These are phyloP conservation scores for Phoma sp. DNA, from an alignment of 2,329 filamentous ascomycete species.

Conservation along the genomic window DNA sequence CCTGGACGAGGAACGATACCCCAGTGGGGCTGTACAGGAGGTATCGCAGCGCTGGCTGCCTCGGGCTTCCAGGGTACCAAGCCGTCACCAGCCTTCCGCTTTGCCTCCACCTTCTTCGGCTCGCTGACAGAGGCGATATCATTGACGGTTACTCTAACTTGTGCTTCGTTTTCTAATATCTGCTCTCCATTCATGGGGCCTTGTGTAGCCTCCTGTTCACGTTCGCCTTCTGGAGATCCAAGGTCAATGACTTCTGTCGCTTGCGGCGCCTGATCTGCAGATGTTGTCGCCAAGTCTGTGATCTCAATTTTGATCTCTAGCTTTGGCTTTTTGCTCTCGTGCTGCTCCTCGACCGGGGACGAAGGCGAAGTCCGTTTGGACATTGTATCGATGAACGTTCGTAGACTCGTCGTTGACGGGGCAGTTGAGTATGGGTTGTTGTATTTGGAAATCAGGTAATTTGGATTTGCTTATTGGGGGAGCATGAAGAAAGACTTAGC, in stretches of 20 bases:
- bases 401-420: no score
- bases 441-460: no score
- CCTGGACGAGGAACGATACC: slow-evolving; percentile 28
- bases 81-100: slow-evolving; percentile 3
- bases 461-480: no score
- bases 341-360: neutral
- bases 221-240: no score
- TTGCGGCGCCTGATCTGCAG: no score
- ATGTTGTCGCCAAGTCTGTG: no score
- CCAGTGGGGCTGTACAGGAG: slow-evolving; percentile 14
- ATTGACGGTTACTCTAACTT: no score
- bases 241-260: neutral
- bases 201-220: no score
- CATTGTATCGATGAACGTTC: neutral
- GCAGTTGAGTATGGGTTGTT: no score
- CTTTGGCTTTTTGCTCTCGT: neutral
- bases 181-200: neutral
- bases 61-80: neutral
- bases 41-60: neutral
- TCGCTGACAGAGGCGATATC: no score
- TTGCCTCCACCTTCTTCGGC: neutral
- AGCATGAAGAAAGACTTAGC: no score
- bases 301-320: neutral
- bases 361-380: slow-evolving; percentile 3
- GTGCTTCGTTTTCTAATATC: no score